Base-by-base conservation (phyloP, 345 rosid genomes). In the Eucalyptus marginata region DNA sequence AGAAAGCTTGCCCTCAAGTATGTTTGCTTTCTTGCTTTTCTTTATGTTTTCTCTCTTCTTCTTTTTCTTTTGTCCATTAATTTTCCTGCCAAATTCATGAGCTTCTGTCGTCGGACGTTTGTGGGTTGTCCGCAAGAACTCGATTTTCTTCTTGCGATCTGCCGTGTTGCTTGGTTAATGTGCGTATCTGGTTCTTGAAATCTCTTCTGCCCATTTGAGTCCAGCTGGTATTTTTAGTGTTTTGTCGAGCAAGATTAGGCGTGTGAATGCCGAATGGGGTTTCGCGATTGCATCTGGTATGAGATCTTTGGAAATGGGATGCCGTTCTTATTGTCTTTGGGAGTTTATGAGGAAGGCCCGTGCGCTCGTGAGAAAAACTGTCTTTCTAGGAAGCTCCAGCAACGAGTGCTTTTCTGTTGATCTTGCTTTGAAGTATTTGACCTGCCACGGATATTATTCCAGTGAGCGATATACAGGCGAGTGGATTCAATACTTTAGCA, bases 1-100 rank as follows among this genome's bases (percentile, higher is more conserved):
- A 87, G 99, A 86, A 98, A 95, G 94, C 96, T 96, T 88, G 99
- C 99, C 90, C 99, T 98, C 58, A 98, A 96, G 99, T 98, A 91
- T 93, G 96, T 62, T 89, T 36, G 64, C 8, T 31, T 49, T 86
- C 64, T 68, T 9, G 24, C 43, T 5, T 20, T n/a, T 33, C 59
- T 36, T 81, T 8, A 33, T 88, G 84, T 43, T 56, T 27, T 51
- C 80, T 86, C 43, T 71, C 31, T 51, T 80, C 58, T 49, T 18
- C 16, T 85, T 25, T 86, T 25, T 17, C 47, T 27, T 15, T 66
- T 11, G 36, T 40, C 27, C 46, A 36, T 9, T 10, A 36, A 18
- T 18, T 71, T 71, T 71, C 83, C 83, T 71, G 83, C 27, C 83
- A 10, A 36, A 71, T 71, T 71, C 46, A 5, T 71, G 11, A 40